These are phyloP conservation scores for Sphaceloma murrayae DNA, from an alignment of 2,329 filamentous ascomycete genomes.

Conservation along the genomic window DNA sequence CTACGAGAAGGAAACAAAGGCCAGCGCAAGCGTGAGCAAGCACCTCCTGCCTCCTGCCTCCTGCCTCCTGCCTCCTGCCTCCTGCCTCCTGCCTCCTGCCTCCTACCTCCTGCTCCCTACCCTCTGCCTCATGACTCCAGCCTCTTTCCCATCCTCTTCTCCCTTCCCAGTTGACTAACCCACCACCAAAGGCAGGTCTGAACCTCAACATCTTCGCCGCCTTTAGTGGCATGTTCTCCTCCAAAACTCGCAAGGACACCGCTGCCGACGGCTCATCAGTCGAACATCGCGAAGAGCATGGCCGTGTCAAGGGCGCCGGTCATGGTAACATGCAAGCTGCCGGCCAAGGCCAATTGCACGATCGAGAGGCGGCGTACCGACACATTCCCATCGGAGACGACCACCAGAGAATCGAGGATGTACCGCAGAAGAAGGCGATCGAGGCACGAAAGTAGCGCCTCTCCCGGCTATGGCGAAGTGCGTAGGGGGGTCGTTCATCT, in stretches of 20 bases:
- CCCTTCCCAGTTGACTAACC: background rate
- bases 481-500: background rate
- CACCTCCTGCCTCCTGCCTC: background rate
- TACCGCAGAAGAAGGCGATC: conserved; percentile 24
- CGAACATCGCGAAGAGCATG: conserved; percentile 26
- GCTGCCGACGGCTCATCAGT: conserved; percentile 26
- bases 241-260: conserved; percentile 27
- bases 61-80: background rate
- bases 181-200: conserved; percentile 26
- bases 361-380: conserved; percentile 18
- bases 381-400: conserved; percentile 15
- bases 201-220: conserved; percentile 32
- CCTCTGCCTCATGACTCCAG: background rate
- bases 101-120: background rate
- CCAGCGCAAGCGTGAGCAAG: conserved; percentile 29
- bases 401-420: conserved; percentile 21
- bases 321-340: conserved; percentile 18
- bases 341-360: conserved; percentile 18
- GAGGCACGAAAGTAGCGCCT: conserved; percentile 17
- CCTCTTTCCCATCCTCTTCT: background rate
- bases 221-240: conserved; percentile 27
- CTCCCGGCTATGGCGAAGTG: too few species aligned
- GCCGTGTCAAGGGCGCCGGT: conserved; percentile 24
- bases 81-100: background rate
- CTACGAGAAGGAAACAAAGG: conserved; percentile 24